Conservation (phyloP, 805 yeast species). For the Kazachstania bromeliacearum region DNA sequence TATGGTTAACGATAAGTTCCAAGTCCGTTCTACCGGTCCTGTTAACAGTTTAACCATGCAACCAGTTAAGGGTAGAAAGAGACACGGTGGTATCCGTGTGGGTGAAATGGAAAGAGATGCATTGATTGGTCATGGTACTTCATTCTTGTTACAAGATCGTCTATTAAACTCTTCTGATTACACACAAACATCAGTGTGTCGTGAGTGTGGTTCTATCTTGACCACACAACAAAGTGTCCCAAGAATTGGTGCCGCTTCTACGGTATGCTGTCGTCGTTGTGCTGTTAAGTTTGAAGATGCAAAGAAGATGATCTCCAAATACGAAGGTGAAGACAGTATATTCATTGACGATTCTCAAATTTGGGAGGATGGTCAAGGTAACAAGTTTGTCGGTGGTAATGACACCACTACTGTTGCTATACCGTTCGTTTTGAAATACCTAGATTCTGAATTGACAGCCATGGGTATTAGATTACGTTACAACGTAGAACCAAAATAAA, state of each 20-base stretch:
- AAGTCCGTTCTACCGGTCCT: conserved; percentile 97
- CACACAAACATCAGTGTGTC: conserved; percentile 83
- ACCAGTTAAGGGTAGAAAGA: conserved; percentile 98
- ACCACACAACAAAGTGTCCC: conserved; percentile 89
- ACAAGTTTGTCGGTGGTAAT: conserved; percentile 82
- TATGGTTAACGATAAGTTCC: conserved; percentile 99
- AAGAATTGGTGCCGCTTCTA: conserved; percentile 70
- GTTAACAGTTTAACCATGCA: conserved; percentile 96
- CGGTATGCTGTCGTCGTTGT: conserved; percentile 85
- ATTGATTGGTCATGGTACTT: conserved; percentile 94
- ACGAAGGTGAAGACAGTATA: conserved; percentile 28
- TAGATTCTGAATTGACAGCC: conserved; percentile 91
- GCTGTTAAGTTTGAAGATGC: conserved; percentile 59
- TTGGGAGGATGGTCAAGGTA: conserved; percentile 98
- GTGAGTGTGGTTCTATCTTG: conserved; percentile 85
- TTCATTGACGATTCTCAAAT: conserved; percentile 60
- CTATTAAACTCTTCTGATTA: conserved; percentile 91
- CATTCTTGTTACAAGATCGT: conserved; percentile 89
- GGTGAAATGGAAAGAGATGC: conserved; percentile 99
- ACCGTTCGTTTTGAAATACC: conserved; percentile 90
- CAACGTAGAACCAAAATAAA: conserved; percentile 59
- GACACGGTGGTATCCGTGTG: conserved; percentile 98
- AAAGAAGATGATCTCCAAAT: conserved; percentile 32
- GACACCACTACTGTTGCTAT: conserved; percentile 93
- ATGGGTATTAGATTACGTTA: conserved; percentile 95